Percentiles rank a stretch among this genome's conserved stretches.
Conservation (phyloP, 306 rosid genomes). For the Dryas octopetala region DNA sequence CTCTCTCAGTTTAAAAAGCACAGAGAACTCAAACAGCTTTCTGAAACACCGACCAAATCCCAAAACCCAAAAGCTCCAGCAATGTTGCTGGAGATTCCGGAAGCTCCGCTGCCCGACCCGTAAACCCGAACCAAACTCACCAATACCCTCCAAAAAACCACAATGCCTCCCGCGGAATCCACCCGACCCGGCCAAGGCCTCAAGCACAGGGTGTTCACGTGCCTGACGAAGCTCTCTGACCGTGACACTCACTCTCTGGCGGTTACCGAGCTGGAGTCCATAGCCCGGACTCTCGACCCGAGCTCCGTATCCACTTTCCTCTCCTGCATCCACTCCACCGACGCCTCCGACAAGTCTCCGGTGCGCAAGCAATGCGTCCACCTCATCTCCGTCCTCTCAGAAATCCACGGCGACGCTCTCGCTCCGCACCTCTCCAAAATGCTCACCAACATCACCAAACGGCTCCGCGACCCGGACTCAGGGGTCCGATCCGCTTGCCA, state of each 20-base stretch:
- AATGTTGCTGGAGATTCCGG: constrained; percentile 55
- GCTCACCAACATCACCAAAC: constrained; percentile 53
- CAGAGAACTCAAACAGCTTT: constrained; percentile 16
- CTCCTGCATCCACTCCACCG: constrained; percentile 80
- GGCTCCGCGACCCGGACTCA: constrained; percentile 89
- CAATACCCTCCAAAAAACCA: not conserved
- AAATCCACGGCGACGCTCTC: constrained; percentile 65
- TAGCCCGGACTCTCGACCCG: constrained; percentile 64
- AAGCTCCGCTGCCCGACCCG: constrained; percentile 19
- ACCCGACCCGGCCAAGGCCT: constrained; percentile 41
- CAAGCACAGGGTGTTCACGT: constrained; percentile 73
- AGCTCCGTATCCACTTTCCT: constrained; percentile 57
- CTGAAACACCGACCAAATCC: not conserved
- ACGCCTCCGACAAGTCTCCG: constrained; percentile 74
- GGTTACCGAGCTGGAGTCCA: constrained; percentile 61
- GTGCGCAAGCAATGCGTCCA: constrained; percentile 85
- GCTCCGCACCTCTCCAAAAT: constrained; percentile 74
- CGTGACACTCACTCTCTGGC: constrained; percentile 86
- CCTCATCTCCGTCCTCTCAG: constrained; percentile 65
- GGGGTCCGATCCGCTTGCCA: constrained; percentile 92
- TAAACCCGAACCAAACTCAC: constrained; percentile 1
- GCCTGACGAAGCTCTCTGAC: constrained; percentile 93
- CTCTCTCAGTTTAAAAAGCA: constrained; percentile 28
- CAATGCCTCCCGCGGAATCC: constrained; percentile 49
- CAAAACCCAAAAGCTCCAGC: constrained; percentile 31